Percentiles rank a stretch among this genome's conserved stretches.
phyloP scores from a whole-genome alignment of 139 green algal genomes.

The Haematococcus sp. region DNA sequence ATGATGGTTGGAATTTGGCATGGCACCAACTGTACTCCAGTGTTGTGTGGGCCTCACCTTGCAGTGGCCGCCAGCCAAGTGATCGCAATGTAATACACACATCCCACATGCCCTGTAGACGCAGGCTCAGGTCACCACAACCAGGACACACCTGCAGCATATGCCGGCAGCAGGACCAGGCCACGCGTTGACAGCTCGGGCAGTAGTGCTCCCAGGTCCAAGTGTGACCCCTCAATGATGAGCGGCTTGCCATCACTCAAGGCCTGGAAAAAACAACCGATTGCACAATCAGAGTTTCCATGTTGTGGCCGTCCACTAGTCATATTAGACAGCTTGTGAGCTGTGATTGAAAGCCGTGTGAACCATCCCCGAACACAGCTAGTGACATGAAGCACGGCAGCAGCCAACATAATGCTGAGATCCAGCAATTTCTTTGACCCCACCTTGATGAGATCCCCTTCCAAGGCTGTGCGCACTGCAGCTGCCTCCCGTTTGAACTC shows the following conservation, averaged over 20 bases:
- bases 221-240: slow-evolving; percentile 84
- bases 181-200: slow-evolving; percentile 44
- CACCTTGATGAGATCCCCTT: slow-evolving; percentile 84
- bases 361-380: no score
- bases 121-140: no score
- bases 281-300: neutral
- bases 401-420: no score
- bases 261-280: slow-evolving; percentile 31
- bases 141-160: neutral
- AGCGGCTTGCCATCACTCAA: slow-evolving; percentile 87
- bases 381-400: no score
- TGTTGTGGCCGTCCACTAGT: neutral
- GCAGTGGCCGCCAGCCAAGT: no score
- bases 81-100: no score
- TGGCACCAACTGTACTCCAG: no score
- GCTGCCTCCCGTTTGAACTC: slow-evolving; percentile 61
- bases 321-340: neutral
- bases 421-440: neutral
- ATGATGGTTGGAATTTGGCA: no score
- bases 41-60: no score
- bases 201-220: slow-evolving; percentile 77
- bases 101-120: no score
- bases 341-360: no score
- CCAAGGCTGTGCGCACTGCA: slow-evolving; percentile 62
- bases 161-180: slow-evolving; percentile 28